These are phyloP conservation scores for Didymella keratinophila DNA, from an alignment of 2,329 filamentous ascomycete genomes.

Conservation along the genomic window DNA sequence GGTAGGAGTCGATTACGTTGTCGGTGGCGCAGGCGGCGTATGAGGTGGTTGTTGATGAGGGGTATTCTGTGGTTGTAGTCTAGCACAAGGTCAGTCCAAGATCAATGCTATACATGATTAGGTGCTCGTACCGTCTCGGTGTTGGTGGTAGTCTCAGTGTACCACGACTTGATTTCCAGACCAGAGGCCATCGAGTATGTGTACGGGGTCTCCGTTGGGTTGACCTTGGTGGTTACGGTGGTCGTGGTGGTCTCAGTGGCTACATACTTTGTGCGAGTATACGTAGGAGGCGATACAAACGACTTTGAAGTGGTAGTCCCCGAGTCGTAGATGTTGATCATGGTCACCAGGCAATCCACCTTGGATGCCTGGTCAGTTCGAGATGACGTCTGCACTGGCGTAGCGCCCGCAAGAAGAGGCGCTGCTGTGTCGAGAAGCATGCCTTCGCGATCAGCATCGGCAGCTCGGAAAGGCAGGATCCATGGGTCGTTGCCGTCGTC, in stretches of 20 bases:
- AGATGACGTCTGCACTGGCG: neutral
- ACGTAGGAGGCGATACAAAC: slow-evolving; percentile 14
- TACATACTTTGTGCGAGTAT: slow-evolving; percentile 15
- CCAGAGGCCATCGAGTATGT: slow-evolving; percentile 14
- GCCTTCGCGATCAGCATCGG: neutral
- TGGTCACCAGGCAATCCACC: slow-evolving; percentile 15
- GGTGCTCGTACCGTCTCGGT: slow-evolving; percentile 5
- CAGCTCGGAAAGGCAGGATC: neutral
- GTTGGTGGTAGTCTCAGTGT: slow-evolving; percentile 12
- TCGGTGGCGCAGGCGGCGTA: slow-evolving; percentile 17
- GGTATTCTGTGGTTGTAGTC: slow-evolving; percentile 16
- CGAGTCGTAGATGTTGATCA: slow-evolving; percentile 15
- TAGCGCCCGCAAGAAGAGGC: neutral
- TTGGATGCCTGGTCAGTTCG: slow-evolving; percentile 2
- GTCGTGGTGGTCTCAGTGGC: slow-evolving; percentile 14
- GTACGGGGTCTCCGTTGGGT: slow-evolving; percentile 13
- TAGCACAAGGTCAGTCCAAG: neutral
- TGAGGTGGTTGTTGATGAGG: slow-evolving; percentile 6
- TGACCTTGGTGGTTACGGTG: slow-evolving; percentile 12
- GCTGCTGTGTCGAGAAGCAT: slow-evolving; percentile 1
- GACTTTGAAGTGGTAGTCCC: slow-evolving; percentile 14
- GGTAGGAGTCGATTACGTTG: slow-evolving; percentile 15
- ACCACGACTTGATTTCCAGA: slow-evolving; percentile 6
- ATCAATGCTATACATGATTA: too few species aligned
- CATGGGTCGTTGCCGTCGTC: slow-evolving; percentile 4